Conservation (phyloP, 805 yeast species). For the Nakazawaea sp. region DNA sequence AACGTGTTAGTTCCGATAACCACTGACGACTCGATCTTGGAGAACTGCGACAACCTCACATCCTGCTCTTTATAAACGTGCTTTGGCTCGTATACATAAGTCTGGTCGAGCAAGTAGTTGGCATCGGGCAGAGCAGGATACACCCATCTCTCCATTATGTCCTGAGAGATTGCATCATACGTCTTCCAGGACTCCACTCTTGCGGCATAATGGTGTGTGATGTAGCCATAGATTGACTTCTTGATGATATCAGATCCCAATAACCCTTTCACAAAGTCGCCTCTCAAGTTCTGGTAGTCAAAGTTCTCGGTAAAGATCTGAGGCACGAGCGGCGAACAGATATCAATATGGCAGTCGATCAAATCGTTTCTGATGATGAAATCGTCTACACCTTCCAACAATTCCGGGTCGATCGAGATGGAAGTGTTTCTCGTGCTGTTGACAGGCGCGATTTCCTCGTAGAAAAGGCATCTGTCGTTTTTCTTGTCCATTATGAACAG, state of each 20-base stretch:
- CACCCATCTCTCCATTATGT: constrained; percentile 84
- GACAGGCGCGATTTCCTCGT: constrained; percentile 64
- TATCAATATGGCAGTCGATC: constrained; percentile 94
- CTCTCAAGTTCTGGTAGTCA: constrained; percentile 82
- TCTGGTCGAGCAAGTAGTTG: constrained; percentile 62
- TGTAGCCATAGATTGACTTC: constrained; percentile 84
- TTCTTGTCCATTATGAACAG: constrained; percentile 73
- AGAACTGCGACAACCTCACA: constrained; percentile 90
- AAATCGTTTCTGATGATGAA: constrained; percentile 83
- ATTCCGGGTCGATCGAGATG: constrained; percentile 74
- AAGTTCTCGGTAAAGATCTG: constrained; percentile 94
- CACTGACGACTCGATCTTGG: constrained; percentile 73
- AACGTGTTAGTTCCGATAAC: constrained; percentile 73
- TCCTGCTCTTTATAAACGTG: constrained; percentile 86
- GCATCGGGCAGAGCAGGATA: constrained; percentile 89
- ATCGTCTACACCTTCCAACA: constrained; percentile 69
- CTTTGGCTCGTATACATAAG: constrained; percentile 73
- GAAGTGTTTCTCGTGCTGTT: constrained; percentile 38
- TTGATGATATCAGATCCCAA: constrained; percentile 84
- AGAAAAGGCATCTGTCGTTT: constrained; percentile 73
- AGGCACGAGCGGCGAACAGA: constrained; percentile 91
- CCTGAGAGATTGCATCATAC: constrained; percentile 86
- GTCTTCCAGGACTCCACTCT: constrained; percentile 95
- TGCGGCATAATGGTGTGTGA: constrained; percentile 79
- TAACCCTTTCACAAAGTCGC: constrained; percentile 87